Percentiles rank a stretch among this genome's conserved stretches.
These are phyloP conservation scores for Akanthomyces dipterigenus DNA, from an alignment of 2,329 filamentous ascomycete genomes.

Conservation along the genomic window DNA sequence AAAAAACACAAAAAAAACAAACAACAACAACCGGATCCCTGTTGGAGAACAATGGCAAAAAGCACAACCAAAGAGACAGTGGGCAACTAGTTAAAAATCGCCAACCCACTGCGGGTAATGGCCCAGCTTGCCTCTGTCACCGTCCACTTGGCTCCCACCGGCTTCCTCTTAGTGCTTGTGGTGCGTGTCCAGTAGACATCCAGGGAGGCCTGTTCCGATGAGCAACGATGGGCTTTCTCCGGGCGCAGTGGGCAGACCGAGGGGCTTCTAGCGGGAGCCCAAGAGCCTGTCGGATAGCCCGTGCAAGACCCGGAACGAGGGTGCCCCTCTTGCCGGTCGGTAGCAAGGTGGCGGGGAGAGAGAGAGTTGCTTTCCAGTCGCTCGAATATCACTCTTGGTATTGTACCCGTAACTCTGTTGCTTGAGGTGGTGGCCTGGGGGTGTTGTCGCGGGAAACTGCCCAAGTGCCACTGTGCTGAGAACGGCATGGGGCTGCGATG, in stretches of 20 bases:
- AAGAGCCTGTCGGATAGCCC: background rate
- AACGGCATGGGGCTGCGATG: no score
- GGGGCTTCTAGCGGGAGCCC: background rate
- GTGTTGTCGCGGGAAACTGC: no score
- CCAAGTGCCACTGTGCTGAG: no score
- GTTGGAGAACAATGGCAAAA: no score
- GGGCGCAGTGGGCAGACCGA: no score
- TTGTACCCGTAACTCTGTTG: background rate
- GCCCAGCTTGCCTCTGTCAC: background rate
- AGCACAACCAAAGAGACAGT: no score
- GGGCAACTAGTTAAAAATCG: no score
- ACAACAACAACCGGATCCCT: background rate
- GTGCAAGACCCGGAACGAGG: background rate
- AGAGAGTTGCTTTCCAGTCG: background rate
- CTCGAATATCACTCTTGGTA: background rate
- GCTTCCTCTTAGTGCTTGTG: background rate
- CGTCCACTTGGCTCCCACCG: background rate
- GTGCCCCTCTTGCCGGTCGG: background rate
- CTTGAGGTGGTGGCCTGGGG: no score
- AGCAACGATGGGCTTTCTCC: no score
- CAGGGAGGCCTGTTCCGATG: no score
- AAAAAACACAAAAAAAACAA: background rate
- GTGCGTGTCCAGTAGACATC: no score
- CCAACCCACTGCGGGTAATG: background rate
- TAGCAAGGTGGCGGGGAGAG: background rate